Percentiles rank a stretch among this genome's conserved stretches.
phyloP scores from a whole-genome alignment of 148 eudicot genomes.

The Persicaria tinctoria region DNA sequence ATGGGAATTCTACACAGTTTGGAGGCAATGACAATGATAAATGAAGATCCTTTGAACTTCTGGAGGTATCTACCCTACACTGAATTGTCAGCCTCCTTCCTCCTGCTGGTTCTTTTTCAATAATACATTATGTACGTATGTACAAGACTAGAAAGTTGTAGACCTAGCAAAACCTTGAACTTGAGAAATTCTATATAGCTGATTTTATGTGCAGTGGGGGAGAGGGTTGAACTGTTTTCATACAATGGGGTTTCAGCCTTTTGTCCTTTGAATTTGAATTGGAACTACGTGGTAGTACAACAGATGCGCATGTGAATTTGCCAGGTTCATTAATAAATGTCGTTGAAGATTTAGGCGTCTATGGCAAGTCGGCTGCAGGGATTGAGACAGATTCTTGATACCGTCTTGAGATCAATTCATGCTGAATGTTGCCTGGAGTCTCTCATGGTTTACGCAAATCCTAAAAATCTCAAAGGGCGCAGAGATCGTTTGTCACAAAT shows the following conservation, averaged over 20 bases:
- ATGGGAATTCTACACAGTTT: constrained; percentile 56
- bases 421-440: too few relatives aligned
- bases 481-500: too few relatives aligned
- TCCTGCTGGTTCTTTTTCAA: background rate
- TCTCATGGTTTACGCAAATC: too few relatives aligned
- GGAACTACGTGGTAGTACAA: background rate
- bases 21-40: constrained; percentile 36
- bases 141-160: background rate
- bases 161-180: background rate
- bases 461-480: too few relatives aligned
- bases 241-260: background rate
- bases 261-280: background rate
- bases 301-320: too few relatives aligned
- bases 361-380: too few relatives aligned
- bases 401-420: too few relatives aligned
- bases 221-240: background rate
- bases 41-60: background rate
- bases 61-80: background rate
- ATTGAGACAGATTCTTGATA: too few relatives aligned
- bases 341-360: too few relatives aligned
- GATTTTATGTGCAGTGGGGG: background rate
- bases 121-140: too few relatives aligned
- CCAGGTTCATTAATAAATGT: too few relatives aligned
- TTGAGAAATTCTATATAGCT: background rate
- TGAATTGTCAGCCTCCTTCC: background rate